Conservation (phyloP, 495 filamentous ascomycete genomes). For the Trichocladium antarcticum region DNA sequence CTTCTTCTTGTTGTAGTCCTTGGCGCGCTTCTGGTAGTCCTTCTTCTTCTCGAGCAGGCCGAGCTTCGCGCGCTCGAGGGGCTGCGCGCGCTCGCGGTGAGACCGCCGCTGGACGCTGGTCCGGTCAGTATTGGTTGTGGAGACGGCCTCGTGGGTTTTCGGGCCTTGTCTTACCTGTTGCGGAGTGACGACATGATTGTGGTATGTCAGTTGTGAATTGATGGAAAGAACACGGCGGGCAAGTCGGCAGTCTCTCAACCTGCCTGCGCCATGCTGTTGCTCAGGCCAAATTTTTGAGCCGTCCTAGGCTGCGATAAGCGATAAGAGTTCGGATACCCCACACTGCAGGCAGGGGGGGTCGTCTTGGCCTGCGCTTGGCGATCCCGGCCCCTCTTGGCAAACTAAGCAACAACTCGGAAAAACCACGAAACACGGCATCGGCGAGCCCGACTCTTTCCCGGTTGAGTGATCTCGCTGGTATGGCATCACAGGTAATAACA, state of each 20-base stretch:
- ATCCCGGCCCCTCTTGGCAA: too few relatives aligned
- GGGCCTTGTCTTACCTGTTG: constrained; percentile 19
- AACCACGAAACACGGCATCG: too few relatives aligned
- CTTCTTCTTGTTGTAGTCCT: constrained; percentile 81
- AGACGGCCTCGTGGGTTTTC: too few relatives aligned
- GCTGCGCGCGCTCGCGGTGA: constrained; percentile 83
- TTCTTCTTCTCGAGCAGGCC: constrained; percentile 32
- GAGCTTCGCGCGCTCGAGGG: constrained; percentile 48
- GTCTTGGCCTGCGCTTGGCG: neutral
- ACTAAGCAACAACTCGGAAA: too few relatives aligned
- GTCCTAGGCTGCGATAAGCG: constrained; percentile 8
- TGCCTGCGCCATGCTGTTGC: too few relatives aligned
- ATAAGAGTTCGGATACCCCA: constrained; percentile 4
- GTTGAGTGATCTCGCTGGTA: too few relatives aligned
- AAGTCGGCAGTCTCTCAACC: too few relatives aligned
- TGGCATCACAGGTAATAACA: too few relatives aligned
- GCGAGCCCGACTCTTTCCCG: too few relatives aligned
- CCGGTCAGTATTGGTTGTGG: neutral
- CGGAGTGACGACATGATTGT: constrained; percentile 25
- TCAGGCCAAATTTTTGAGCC: constrained; percentile 15
- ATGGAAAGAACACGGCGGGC: too few relatives aligned
- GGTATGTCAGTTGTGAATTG: too few relatives aligned
- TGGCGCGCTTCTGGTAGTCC: constrained; percentile 85
- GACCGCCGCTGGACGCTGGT: constrained; percentile 25
- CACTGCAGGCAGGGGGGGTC: neutral